Evolutionary conservation across 1,139 yeast species (phyloP).

Genomic region (Taiozyma onychis): DNA sequence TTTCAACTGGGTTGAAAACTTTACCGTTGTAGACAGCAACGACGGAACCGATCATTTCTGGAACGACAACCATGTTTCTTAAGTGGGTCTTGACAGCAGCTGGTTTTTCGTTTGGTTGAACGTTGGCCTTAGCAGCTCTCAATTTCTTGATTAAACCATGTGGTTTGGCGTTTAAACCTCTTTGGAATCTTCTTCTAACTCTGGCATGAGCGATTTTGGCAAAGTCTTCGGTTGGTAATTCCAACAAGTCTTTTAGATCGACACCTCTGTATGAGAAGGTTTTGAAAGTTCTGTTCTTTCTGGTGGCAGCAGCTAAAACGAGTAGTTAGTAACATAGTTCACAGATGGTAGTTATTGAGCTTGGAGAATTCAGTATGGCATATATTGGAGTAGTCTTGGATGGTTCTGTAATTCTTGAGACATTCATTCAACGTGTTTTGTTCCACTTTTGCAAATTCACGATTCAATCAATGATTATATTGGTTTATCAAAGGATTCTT

Average conservation of each 20-base stretch:
- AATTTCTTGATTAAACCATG: constrained; percentile 97
- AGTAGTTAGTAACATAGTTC: constrained; percentile 16
- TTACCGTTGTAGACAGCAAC: constrained; percentile 99
- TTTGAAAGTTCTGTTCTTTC: constrained; percentile 92
- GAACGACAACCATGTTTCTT: constrained; percentile 98
- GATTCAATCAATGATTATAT: too few relatives aligned
- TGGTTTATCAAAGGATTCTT: background rate
- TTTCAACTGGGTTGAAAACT: constrained; percentile 98
- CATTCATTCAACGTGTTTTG: too few relatives aligned
- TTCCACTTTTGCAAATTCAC: too few relatives aligned
- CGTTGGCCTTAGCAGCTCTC: constrained; percentile 94
- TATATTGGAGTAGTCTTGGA: background rate
- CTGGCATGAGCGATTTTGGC: constrained; percentile 96
- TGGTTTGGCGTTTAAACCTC: constrained; percentile 96
- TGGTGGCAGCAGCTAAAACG: constrained; percentile 26
- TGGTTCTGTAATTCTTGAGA: background rate
- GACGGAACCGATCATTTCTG: constrained; percentile 99
- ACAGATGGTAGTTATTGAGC: background rate
- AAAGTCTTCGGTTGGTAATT: constrained; percentile 95
- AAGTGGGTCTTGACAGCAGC: constrained; percentile 97
- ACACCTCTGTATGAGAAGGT: constrained; percentile 99
- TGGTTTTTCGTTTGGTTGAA: constrained; percentile 96
- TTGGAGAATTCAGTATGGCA: background rate
- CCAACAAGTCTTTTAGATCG: constrained; percentile 91
- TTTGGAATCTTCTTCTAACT: constrained; percentile 99